phyloP scores from a whole-genome alignment of 352 stramenopile genomes.

The Albugo candida region DNA sequence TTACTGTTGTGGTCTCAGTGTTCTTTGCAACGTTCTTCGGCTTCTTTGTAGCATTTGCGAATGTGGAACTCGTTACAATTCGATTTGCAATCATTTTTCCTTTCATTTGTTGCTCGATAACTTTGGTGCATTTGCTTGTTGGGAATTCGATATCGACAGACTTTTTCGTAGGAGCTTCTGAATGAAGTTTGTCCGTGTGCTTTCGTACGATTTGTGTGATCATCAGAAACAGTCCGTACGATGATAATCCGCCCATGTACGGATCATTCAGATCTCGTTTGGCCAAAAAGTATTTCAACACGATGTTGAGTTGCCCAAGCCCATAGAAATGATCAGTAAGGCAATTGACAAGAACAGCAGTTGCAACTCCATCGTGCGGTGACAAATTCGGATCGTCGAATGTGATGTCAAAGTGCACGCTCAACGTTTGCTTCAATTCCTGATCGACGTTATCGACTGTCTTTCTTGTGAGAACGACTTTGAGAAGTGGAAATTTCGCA shows the following conservation, averaged over 20 bases:
- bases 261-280: slow-evolving; percentile 75
- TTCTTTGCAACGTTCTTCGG: neutral
- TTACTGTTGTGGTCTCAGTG: neutral
- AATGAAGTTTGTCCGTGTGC: slow-evolving; percentile 11
- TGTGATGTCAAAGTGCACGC: slow-evolving; percentile 28
- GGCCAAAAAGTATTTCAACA: slow-evolving; percentile 82
- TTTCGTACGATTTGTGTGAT: slow-evolving; percentile 43
- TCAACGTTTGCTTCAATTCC: neutral
- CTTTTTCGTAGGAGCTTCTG: slow-evolving; percentile 9
- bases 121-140: neutral
- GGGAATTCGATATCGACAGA: neutral
- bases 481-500: slow-evolving; percentile 55
- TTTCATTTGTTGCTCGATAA: slow-evolving; percentile 19
- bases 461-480: slow-evolving; percentile 32
- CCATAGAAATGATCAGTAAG: slow-evolving; percentile 53
- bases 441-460: neutral
- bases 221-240: slow-evolving; percentile 74
- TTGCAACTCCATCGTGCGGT: slow-evolving; percentile 55
- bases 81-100: neutral
- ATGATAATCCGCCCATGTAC: slow-evolving; percentile 79
- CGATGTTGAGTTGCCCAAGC: slow-evolving; percentile 60
- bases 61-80: neutral
- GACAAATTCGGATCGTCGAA: slow-evolving; percentile 44
- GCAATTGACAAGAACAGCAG: slow-evolving; percentile 39
- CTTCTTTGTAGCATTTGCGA: neutral